Base-by-base conservation (phyloP, 2,329 filamentous ascomycete species). In the Sporothrix pseudoabietina region DNA sequence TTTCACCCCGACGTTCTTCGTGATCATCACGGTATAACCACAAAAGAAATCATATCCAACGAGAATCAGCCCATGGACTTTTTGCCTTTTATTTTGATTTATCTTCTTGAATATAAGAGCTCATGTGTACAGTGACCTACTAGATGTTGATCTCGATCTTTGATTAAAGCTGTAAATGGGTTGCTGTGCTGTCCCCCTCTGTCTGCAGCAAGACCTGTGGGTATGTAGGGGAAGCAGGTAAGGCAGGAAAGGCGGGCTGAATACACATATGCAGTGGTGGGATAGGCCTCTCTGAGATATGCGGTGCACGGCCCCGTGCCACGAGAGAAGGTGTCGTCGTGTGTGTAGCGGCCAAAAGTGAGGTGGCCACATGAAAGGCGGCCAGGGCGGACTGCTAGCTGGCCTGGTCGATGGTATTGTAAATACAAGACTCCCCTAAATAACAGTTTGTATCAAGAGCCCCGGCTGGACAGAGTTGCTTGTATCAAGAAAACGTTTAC, bases 251-350 rank as follows among this genome's bases (percentile, higher is more conserved):
- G n/a, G n/a, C n/a, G n/a, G 63, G 41, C 63, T 66, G 63, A 22
- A 30, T 49, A 41, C 3, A n/a, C 59, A 65, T 65, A 41, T 65
- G 35, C 19, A 26, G 44, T 65, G 59, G 35, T 14, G 59, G 41
- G 59, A 39, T 14, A 41, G 4, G 22, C 35, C 8, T 65, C 59
- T 44, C n/a, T 26, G 10, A 12, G 1, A 26, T 44, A 9, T 65
- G 59, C 22, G 26, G 63, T 19, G 63, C 63, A 66, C 63, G 63
- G 41, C 63, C 63, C 41, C 19, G 3, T 47, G 63, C 63, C 63
- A 66, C 63, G 63, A 66, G 63, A 49, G 63, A 66, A 66, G 63
- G 63, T 66, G 63, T 49, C 26, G 63, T 66, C n/a, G 59, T 32
- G 63, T 66, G 41, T 47, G 22, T 30, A 5, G 63, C 22, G 44